phyloP scores from a whole-genome alignment of 1,284 basidiomycete species.

The Amylostereum areolatum region DNA sequence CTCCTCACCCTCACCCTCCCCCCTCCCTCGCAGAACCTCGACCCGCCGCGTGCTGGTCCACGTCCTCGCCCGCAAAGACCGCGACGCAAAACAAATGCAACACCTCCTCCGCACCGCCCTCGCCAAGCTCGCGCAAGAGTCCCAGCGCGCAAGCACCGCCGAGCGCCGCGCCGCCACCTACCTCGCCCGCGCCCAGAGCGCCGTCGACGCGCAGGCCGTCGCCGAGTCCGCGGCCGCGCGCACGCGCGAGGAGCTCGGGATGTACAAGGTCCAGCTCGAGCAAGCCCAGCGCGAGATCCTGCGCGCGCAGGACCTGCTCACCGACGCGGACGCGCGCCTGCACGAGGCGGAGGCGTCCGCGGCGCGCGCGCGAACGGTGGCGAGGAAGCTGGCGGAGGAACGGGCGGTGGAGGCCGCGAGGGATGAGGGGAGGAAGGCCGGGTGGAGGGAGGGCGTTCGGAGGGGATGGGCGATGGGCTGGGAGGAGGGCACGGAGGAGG shows the following conservation, averaged over 20 bases:
- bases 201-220: slow-evolving; percentile 33
- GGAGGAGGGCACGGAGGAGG: slow-evolving; percentile 20
- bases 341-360: slow-evolving; percentile 41
- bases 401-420: slow-evolving; percentile 31
- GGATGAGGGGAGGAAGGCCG: slow-evolving; percentile 37
- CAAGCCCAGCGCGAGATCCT: slow-evolving; percentile 41
- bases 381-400: slow-evolving; percentile 38
- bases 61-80: slow-evolving; percentile 31
- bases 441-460: slow-evolving; percentile 34
- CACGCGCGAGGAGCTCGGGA: slow-evolving; percentile 34
- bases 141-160: slow-evolving; percentile 36
- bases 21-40: too few relatives aligned
- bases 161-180: slow-evolving; percentile 40
- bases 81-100: slow-evolving; percentile 32
- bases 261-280: slow-evolving; percentile 42
- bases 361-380: slow-evolving; percentile 34
- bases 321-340: slow-evolving; percentile 32
- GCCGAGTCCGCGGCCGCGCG: slow-evolving; percentile 35
- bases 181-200: slow-evolving; percentile 32
- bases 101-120: slow-evolving; percentile 30
- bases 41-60: slow-evolving; percentile 25
- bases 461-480: slow-evolving; percentile 27
- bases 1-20: too few relatives aligned
- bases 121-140: slow-evolving; percentile 38
- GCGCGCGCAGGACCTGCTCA: slow-evolving; percentile 40